Percentiles rank a stretch among this genome's conserved stretches.
Evolutionary conservation across 1,284 basidiomycete genomes (phyloP).

Genomic region (Melampsora larici-populina): DNA sequence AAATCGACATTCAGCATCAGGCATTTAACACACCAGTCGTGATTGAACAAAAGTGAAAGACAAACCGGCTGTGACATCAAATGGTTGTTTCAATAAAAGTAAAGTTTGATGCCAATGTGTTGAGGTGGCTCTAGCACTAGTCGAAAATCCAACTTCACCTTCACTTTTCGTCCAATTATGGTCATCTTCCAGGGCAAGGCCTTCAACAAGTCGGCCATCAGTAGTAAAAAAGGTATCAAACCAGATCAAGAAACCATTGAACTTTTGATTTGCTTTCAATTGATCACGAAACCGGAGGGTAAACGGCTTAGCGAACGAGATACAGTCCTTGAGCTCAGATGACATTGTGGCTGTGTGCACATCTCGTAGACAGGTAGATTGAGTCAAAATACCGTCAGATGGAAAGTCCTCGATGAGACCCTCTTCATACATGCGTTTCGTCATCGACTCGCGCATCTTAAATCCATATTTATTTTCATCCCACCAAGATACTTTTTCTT

Average conservation of each 20-base stretch:
- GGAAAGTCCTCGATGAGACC: neutral
- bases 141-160: conserved; percentile 78
- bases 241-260: conserved; percentile 82
- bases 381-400: neutral
- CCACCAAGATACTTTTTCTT: conserved; percentile 85
- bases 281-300: neutral
- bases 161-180: conserved; percentile 49
- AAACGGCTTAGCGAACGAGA: neutral
- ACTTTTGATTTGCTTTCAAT: conserved; percentile 54
- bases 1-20: neutral
- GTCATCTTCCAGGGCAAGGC: conserved; percentile 8
- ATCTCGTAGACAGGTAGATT: neutral
- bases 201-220: conserved; percentile 57
- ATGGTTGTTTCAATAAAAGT: conserved; percentile 77
- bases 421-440: conserved; percentile 3
- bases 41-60: conserved; percentile 23
- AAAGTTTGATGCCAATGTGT: conserved; percentile 99
- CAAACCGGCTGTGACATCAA: conserved; percentile 69
- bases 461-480: conserved; percentile 57
- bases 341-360: neutral
- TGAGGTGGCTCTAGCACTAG: conserved; percentile 74
- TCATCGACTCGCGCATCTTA: conserved; percentile 6
- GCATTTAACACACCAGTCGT: neutral
- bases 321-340: neutral
- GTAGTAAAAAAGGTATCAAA: conserved; percentile 88